A percentile compares a stretch with the other conserved stretches of the same genome.
Evolutionary conservation across 106 monocot genomes (phyloP).

Genomic region (Phalaenopsis aphrodite): DNA sequence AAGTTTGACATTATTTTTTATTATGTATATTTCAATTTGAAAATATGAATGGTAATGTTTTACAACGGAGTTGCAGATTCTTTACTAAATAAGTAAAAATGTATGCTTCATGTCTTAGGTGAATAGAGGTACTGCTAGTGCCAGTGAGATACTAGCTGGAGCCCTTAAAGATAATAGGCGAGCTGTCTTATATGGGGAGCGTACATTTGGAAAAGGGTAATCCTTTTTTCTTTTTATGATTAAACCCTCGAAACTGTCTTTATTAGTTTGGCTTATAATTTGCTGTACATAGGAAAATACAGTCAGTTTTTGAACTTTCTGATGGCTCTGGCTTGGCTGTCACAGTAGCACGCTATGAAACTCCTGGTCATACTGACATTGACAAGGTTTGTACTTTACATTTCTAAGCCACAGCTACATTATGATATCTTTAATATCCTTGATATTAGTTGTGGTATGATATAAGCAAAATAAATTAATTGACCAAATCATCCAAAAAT

Average conservation of each 20-base stretch:
- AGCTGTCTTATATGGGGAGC: constrained; percentile 92
- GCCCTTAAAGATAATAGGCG: constrained; percentile 96
- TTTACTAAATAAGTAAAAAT: background rate
- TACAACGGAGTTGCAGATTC: background rate
- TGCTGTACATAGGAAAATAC: constrained; percentile 73
- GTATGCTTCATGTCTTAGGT: constrained; percentile 41
- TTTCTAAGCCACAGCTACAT: background rate
- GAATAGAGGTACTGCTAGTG: constrained; percentile 97
- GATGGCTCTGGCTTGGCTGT: constrained; percentile 95
- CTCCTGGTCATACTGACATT: constrained; percentile 93
- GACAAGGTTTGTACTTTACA: constrained; percentile 52
- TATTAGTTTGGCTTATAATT: constrained; percentile 7
- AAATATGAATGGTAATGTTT: too few relatives aligned
- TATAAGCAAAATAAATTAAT: background rate
- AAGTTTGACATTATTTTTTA: background rate
- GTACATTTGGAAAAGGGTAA: constrained; percentile 98
- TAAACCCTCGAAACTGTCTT: background rate
- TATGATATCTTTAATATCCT: background rate
- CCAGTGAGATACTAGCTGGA: constrained; percentile 96
- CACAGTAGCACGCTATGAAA: constrained; percentile 97
- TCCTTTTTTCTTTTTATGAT: background rate
- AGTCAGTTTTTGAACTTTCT: constrained; percentile 91
- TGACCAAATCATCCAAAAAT: background rate
- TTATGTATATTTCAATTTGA: too few relatives aligned
- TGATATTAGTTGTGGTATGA: background rate